Evolutionary conservation across 1,284 basidiomycete species (phyloP).

Genomic region (Cutaneotrichosporon sp.): DNA sequence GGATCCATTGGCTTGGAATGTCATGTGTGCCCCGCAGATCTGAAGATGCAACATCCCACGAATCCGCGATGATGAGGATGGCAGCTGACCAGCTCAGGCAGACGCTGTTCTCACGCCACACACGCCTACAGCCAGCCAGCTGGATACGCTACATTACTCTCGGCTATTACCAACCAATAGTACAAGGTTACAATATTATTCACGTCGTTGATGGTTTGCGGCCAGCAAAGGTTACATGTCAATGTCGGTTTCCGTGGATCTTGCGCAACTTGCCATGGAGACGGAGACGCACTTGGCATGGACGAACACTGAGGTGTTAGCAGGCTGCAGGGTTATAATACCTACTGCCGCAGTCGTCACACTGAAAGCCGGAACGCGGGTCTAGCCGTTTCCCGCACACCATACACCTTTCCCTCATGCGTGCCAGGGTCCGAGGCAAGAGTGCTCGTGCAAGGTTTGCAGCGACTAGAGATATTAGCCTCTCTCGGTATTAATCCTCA

Average conservation of each 20-base stretch:
- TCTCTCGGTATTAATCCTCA: neutral
- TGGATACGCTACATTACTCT: neutral
- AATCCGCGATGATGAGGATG: too few relatives aligned
- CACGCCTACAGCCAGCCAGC: too few relatives aligned
- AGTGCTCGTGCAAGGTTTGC: slow-evolving; percentile 10
- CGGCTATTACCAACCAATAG: neutral
- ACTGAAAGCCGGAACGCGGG: slow-evolving; percentile 11
- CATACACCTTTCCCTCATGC: slow-evolving; percentile 6
- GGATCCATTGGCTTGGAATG: too few relatives aligned
- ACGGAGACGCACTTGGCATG: neutral
- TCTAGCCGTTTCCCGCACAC: slow-evolving; percentile 12
- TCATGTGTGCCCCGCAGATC: too few relatives aligned
- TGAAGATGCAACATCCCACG: too few relatives aligned
- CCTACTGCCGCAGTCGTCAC: slow-evolving; percentile 20
- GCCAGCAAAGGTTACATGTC: neutral
- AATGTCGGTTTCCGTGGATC: neutral
- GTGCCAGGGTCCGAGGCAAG: neutral
- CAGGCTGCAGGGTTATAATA: neutral
- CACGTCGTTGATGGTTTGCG: neutral
- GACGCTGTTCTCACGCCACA: too few relatives aligned
- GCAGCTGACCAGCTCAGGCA: too few relatives aligned
- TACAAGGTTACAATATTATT: neutral
- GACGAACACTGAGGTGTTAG: slow-evolving; percentile 6
- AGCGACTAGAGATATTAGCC: slow-evolving; percentile 7
- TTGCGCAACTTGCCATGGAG: neutral